Percentiles rank a stretch among this genome's conserved stretches.
phyloP scores from a whole-genome alignment of 257 asterid species.

The Craterostigma plantagineum region DNA sequence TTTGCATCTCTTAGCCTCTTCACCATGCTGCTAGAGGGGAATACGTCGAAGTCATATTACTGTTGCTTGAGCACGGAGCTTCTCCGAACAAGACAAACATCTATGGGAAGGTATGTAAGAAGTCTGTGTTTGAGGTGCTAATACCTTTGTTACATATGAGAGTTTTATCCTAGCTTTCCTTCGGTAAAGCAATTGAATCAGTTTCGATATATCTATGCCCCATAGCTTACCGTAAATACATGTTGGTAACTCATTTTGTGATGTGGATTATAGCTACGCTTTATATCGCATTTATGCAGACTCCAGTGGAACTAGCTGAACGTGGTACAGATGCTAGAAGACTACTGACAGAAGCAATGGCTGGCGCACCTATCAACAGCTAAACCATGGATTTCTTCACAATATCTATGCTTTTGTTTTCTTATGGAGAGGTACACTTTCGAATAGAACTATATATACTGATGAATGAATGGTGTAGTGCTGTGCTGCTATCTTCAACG shows the following conservation, averaged over 20 bases:
- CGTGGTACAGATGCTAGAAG: conserved; percentile 54
- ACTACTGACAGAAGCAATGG: conserved; percentile 41
- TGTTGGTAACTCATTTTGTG: not conserved
- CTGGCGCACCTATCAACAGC: conserved; percentile 6
- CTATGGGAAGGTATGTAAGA: conserved; percentile 39
- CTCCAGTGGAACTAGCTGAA: conserved; percentile 65
- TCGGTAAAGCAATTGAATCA: no score
- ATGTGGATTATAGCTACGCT: conserved; percentile 3
- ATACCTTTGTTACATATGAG: no score
- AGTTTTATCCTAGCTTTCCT: no score
- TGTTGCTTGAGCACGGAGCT: conserved; percentile 56
- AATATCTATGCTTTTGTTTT: no score
- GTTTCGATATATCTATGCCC: no score
- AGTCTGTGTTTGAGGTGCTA: no score
- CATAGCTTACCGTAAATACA: no score
- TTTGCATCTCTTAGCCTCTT: conserved; percentile 45
- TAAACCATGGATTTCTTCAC: no score
- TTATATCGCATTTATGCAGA: conserved; percentile 18
- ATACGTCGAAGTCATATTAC: conserved; percentile 28
- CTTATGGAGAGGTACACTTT: no score
- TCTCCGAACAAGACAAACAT: conserved; percentile 34
- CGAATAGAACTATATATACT: no score
- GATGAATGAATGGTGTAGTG: no score
- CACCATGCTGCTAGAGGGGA: conserved; percentile 97
- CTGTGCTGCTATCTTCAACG: no score